Base-by-base conservation (phyloP, 208 protist species). In the Novymonas esmeraldas region DNA sequence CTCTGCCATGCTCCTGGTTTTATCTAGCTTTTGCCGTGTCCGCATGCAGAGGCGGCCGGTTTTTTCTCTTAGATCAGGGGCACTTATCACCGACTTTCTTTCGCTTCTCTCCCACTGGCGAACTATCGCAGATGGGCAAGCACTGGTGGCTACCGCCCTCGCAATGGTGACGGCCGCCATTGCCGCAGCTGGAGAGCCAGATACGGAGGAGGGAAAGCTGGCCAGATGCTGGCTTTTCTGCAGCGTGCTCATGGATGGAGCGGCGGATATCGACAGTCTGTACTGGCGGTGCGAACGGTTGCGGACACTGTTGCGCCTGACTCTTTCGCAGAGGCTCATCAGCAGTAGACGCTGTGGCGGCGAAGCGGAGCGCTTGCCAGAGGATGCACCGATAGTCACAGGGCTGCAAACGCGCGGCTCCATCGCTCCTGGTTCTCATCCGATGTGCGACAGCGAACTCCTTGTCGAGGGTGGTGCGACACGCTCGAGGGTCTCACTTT, bases 11-110 rank as follows among this genome's bases (percentile, higher is more conserved):
- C 56, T 61, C 24, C 20, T 61, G 26, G 1, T 5, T 36, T 22
- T 61, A n/a, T 22, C 24, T 38, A 61, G 56, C 39, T 61, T 61
- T 41, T 61, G 56, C 20, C 56, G 56, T 29, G 16, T 61, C 26
- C 39, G 39, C 39, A 44, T 61, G 39, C 56, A 61, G 26, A 36
- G n/a, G 33, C 56, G 56, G 28, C 56, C 56, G 2, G 39, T 61
- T 48, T 46, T 61, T 2, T 61, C 16, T 46, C 28, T 28, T 9
- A 14, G 5, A 10, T 61, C 56, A 26, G 26, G 39, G 24, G 16
- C 56, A 7, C 45, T 34, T 34, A 22, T 61, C n/a, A 18, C 20
- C 31, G 39, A 46, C 22, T n/a, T 61, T 22, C 24, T 10, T 36
- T 61, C 14, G 20, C 45, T 14, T 5, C 5, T 11, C 36, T 41